Evolutionary conservation across 2,329 filamentous ascomycete species (phyloP), one percentile per base, ranked within the genome.

Genomic region (Colletotrichum chrysophilum): DNA sequence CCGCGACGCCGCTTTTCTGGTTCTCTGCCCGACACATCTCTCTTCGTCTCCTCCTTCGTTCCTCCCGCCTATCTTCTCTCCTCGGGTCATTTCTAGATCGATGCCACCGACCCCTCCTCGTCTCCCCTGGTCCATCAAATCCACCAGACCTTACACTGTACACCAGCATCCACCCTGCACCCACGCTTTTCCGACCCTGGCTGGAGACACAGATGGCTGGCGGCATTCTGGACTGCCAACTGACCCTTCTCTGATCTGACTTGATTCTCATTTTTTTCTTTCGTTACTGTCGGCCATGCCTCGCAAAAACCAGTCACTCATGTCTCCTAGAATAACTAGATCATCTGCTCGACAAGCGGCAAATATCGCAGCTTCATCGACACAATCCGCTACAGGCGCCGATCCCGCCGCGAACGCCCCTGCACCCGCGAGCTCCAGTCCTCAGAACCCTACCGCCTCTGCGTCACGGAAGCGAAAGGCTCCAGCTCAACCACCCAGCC

Each of bases 261-360:
- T 67, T 72, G 30, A 56, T 64, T 66, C 70, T 77, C 69, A 75
- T 69, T 69, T 71, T 78, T 71, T 58, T 58, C 66, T 65, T 60
- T n/a, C 43, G n/a, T 65, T 66, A 55, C 38, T 58, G 71, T 58
- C 60, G 71, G 61, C 66, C 30, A 75, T 76, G 71, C 71, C 67
- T 74, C 71, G 52, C 30, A 71, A 78, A 77, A 81, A 73, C 79
- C 78, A 82, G 83, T 85, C 84, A 93, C 95, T 96, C 93, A 98
- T 98, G 96, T 95, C 95, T 92, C 89, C 93, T 91, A 98, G 96
- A 95, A 93, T 97, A 83, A 98, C 96, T 90, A 95, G 96, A 89
- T 97, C 96, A 83, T 94, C 96, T 86, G 94, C 96, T 89, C 96
- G 96, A 90, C 93, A 95, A 91, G 95, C 95, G 88, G 94, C 95